phyloP scores from a whole-genome alignment of 2,329 filamentous ascomycete species.

The Dactylellina drechsleri region DNA sequence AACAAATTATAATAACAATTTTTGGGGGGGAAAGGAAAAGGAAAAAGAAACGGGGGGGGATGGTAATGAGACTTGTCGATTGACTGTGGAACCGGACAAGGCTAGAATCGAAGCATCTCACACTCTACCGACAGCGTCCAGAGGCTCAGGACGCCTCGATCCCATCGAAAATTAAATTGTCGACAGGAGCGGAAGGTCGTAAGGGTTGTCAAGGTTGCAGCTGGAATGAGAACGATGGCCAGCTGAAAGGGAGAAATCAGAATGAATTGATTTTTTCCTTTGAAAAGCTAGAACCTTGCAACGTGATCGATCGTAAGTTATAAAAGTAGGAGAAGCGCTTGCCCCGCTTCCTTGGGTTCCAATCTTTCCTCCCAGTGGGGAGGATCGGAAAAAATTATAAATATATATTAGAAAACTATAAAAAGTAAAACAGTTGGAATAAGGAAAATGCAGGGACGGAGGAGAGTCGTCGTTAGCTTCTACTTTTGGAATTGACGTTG shows the following conservation, averaged over 20 bases:
- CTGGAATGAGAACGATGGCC: conserved; percentile 12
- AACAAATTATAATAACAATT: not conserved
- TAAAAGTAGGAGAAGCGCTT: too few species aligned
- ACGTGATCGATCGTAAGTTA: not conserved
- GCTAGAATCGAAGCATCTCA: conserved; percentile 33
- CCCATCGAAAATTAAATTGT: conserved; percentile 30
- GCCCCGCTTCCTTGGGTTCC: too few species aligned
- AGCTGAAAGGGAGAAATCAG: conserved; percentile 9
- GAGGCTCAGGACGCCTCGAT: conserved; percentile 22
- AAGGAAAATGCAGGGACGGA: conserved; percentile 19
- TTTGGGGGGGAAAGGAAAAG: not conserved
- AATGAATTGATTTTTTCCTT: not conserved
- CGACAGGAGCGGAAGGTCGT: conserved; percentile 38
- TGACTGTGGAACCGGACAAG: conserved; percentile 29
- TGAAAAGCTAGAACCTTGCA: conserved; percentile 32
- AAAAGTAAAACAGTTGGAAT: conserved; percentile 3
- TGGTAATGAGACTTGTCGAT: not conserved
- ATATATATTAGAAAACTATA: not conserved
- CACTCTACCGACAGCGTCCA: conserved; percentile 19
- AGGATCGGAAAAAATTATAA: too few species aligned
- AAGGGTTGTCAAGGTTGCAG: conserved; percentile 22
- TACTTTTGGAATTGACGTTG: not conserved
- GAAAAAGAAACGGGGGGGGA: conserved; percentile 10
- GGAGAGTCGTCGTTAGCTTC: conserved; percentile 39
- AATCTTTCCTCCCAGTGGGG: too few species aligned